Evolutionary conservation across 306 rosid genomes (phyloP).

Genomic region (Fagus crenata): DNA sequence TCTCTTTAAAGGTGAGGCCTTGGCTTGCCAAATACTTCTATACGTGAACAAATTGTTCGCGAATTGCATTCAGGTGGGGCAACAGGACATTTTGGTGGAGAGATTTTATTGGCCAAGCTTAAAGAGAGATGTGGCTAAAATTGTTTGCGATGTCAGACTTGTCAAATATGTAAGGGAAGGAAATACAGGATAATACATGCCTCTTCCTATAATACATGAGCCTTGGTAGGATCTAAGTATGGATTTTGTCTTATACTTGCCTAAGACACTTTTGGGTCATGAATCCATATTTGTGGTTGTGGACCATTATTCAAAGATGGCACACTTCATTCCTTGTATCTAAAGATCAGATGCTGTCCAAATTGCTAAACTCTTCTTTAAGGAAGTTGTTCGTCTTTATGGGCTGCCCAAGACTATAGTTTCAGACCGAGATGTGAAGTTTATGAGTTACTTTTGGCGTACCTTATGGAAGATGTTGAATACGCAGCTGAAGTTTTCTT

Average conservation of each 20-base stretch:
- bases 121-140: neutral
- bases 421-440: neutral
- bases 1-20: neutral
- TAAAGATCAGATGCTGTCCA: neutral
- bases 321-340: constrained; percentile 4
- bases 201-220: neutral
- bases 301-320: constrained; percentile 1
- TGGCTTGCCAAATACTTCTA: neutral
- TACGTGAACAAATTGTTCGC: neutral
- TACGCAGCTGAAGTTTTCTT: neutral
- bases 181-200: neutral
- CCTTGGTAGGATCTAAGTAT: constrained; percentile 6
- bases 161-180: neutral
- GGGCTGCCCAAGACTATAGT: neutral
- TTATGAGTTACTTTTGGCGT: neutral
- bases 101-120: neutral
- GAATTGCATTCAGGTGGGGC: neutral
- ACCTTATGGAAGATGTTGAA: neutral
- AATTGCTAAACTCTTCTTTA: neutral
- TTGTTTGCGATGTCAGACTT: neutral
- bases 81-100: neutral
- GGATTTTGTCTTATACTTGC: neutral
- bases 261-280: neutral
- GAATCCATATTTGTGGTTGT: neutral
- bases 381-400: neutral